Base-by-base conservation (phyloP, 2,329 filamentous ascomycete genomes). In the Fulvia fulva region DNA sequence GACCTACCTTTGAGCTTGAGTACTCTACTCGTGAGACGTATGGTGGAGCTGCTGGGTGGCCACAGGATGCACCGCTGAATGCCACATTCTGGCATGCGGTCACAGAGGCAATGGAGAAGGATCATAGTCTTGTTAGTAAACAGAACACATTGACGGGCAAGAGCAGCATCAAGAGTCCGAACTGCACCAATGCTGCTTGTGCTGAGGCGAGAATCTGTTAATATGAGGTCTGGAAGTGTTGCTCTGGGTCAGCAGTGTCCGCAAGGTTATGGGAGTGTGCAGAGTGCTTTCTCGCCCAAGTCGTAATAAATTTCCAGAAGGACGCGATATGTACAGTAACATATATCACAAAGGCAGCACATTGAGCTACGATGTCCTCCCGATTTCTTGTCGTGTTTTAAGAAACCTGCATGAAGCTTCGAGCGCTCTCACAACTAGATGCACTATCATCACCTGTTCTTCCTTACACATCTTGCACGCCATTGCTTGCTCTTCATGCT, bases 81-180 rank as follows among this genome's bases (percentile, higher is more conserved):
- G 81, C 80, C 0, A 84, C 81, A 0, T 85, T 84, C 68, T 85
- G 82, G 83, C 81, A 85, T 58, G 70, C 69, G 12, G 79, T 84
- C 4, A 84, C 81, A 0, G 81, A 82, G 63, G 80, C 78, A 1
- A 84, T 84, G 81, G 80, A 82, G 66, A 69, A 63, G 26, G 76
- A 84, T 55, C 68, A 72, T 3, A 74, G 66, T 2, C 72, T 86
- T n/a, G 80, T 82, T 6, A 74, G 69, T 34, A 66, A 72, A 41
- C 80, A 81, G 56, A 84, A 83, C 62, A 77, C 72, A 0, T 78
- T 77, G 37, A 78, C 83, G 65, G 81, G 81, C 0, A 83, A 83
- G 70, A 75, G 68, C 58, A 82, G 79, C 56, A 67, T 79, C 3
- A 73, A 73, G 67, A 80, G 73, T 44, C 81, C 81, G 0, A 79